Conservation (phyloP, 805 yeast species). For the Limtongozyma cylindracea region DNA sequence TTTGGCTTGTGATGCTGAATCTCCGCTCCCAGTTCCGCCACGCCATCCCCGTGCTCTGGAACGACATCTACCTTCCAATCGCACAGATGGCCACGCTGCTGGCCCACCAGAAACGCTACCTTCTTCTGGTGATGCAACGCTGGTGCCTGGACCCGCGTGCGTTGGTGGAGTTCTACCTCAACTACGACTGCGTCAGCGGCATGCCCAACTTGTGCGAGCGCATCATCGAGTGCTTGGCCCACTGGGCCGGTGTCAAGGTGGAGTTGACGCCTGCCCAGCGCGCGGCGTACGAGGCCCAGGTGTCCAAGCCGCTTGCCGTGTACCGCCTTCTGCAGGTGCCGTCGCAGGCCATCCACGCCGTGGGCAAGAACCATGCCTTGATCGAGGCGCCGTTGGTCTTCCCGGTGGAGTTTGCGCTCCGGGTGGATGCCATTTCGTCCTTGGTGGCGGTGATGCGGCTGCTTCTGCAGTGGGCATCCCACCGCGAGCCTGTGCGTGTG, state of each 20-base stretch:
- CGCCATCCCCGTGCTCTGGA: constrained; percentile 83
- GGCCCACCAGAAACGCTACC: constrained; percentile 75
- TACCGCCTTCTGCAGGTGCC: too few species aligned
- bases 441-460: constrained; percentile 67
- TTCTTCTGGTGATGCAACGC: constrained; percentile 57
- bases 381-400: too few species aligned
- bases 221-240: constrained; percentile 55
- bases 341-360: too few species aligned
- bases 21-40: constrained; percentile 72
- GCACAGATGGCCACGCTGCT: constrained; percentile 82
- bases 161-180: constrained; percentile 75
- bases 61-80: constrained; percentile 84
- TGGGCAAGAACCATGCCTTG: too few species aligned
- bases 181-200: constrained; percentile 77
- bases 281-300: constrained; percentile 20
- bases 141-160: constrained; percentile 76
- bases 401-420: constrained; percentile 68
- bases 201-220: constrained; percentile 73
- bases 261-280: constrained; percentile 50
- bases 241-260: constrained; percentile 40
- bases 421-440: constrained; percentile 57
- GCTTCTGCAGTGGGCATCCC: constrained; percentile 54
- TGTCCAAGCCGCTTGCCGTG: constrained; percentile 24
- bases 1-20: constrained; percentile 70
- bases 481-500: not conserved